Percentiles rank a stretch among this genome's conserved stretches.
Evolutionary conservation across 305 asterid species (phyloP).

Genomic region (Fraxinus xanthoxyloides): DNA sequence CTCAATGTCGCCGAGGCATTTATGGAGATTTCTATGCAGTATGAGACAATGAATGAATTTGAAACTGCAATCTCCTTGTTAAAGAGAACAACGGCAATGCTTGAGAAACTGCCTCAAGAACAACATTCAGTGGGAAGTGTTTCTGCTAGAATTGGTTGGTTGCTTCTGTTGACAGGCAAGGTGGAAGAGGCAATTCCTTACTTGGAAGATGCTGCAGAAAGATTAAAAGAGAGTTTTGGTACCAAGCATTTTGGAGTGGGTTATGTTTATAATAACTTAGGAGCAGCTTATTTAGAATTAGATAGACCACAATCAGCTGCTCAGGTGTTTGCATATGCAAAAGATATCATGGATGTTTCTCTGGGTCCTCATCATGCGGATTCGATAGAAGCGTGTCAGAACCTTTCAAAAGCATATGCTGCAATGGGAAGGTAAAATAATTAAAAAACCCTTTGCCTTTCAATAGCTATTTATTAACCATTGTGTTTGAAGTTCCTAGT

Average conservation of each 20-base stretch:
- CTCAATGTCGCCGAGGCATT: conserved; percentile 62
- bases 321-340: conserved; percentile 84
- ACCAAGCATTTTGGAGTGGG: conserved; percentile 80
- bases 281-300: conserved; percentile 85
- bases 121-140: conserved; percentile 88
- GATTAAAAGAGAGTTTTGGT: conserved; percentile 91
- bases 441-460: conserved; percentile 6
- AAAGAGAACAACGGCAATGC: conserved; percentile 53
- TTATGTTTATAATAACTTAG: conserved; percentile 83
- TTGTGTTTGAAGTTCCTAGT: neutral
- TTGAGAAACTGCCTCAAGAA: conserved; percentile 77
- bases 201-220: conserved; percentile 88
- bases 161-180: conserved; percentile 69
- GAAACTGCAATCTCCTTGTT: conserved; percentile 67
- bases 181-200: conserved; percentile 71
- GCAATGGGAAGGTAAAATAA: conserved; percentile 70
- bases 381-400: conserved; percentile 78
- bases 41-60: conserved; percentile 82
- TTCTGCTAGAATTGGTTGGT: conserved; percentile 88
- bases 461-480: neutral
- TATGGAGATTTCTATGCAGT: conserved; percentile 71
- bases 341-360: conserved; percentile 84
- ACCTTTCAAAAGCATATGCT: conserved; percentile 85
- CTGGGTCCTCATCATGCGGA: conserved; percentile 90
- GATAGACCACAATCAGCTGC: conserved; percentile 94